Percentiles rank a stretch among this genome's conserved stretches.
phyloP scores from a whole-genome alignment of 139 green algal species.

The Zygnema circumcarinatum region DNA sequence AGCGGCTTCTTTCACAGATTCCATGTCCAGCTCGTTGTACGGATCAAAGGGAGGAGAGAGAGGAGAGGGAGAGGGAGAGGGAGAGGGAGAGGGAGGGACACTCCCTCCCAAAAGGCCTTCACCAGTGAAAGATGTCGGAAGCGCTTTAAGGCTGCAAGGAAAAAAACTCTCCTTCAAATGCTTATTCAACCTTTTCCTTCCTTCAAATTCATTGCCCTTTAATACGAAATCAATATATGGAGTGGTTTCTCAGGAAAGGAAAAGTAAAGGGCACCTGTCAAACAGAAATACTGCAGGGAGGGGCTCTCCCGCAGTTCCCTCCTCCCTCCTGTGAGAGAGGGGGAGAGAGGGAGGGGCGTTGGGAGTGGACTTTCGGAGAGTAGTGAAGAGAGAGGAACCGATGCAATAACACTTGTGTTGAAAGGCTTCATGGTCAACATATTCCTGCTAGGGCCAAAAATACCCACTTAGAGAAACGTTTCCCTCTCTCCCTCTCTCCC shows the following conservation, averaged over 20 bases:
- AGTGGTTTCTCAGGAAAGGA: no score
- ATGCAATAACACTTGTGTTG: slow-evolving; percentile 83
- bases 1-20: slow-evolving; percentile 1
- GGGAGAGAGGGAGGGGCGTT: slow-evolving; percentile 12
- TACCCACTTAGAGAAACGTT: background rate
- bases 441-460: slow-evolving; percentile 79
- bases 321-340: no score
- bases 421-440: slow-evolving; percentile 77
- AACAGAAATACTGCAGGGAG: no score
- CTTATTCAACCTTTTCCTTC: slow-evolving; percentile 4
- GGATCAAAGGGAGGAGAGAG: background rate
- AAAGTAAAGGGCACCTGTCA: no score
- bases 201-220: no score
- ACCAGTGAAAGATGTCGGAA: background rate
- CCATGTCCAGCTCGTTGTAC: background rate
- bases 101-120: background rate
- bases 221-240: no score
- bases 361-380: slow-evolving; percentile 36
- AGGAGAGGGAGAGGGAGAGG: background rate
- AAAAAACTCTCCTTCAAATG: background rate
- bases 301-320: no score
- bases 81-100: background rate
- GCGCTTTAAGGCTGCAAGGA: background rate
- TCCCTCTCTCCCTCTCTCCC: background rate
- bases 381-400: slow-evolving; percentile 63